These are phyloP conservation scores for Phytopythium kandeliae DNA, from an alignment of 352 stramenopile species.

Conservation along the genomic window DNA sequence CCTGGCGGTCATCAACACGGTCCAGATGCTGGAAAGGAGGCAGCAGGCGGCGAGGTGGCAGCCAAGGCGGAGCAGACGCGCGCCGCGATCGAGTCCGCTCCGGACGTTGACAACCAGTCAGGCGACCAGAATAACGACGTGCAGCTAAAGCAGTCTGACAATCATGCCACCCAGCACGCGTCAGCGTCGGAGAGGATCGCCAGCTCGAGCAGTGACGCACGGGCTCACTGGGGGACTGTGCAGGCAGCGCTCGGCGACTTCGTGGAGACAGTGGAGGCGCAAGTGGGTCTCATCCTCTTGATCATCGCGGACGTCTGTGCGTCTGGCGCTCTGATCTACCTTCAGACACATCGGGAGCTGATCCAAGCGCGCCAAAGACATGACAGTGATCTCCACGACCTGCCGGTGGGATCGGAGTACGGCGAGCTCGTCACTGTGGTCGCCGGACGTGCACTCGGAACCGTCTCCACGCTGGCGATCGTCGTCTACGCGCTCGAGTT, in stretches of 20 bases:
- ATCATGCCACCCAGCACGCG: not conserved
- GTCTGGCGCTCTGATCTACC: constrained; percentile 30
- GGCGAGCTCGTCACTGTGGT: constrained; percentile 9
- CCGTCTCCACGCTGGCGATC: constrained; percentile 53
- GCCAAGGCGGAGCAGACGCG: constrained; percentile 5
- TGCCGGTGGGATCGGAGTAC: constrained; percentile 1
- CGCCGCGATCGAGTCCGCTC: not conserved
- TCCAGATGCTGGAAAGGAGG: not conserved
- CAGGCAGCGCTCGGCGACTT: constrained; percentile 19
- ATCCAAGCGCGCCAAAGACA: constrained; percentile 6
- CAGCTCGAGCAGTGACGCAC: not conserved
- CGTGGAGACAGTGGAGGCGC: constrained; percentile 49
- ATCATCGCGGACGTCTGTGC: constrained; percentile 39
- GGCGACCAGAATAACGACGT: not conserved
- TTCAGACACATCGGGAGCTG: constrained; percentile 29
- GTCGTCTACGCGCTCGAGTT: constrained; percentile 61
- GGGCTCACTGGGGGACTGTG: not conserved
- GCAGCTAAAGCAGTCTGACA: not conserved
- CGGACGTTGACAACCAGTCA: not conserved
- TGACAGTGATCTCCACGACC: constrained; percentile 2
- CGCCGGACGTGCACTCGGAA: constrained; percentile 31
- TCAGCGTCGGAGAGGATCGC: not conserved
- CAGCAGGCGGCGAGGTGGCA: not conserved
- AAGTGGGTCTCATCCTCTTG: constrained; percentile 43
- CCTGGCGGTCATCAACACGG: too few species aligned